Base-by-base conservation (phyloP, 1,284 basidiomycete genomes). In the Leccinum pachyderme region DNA sequence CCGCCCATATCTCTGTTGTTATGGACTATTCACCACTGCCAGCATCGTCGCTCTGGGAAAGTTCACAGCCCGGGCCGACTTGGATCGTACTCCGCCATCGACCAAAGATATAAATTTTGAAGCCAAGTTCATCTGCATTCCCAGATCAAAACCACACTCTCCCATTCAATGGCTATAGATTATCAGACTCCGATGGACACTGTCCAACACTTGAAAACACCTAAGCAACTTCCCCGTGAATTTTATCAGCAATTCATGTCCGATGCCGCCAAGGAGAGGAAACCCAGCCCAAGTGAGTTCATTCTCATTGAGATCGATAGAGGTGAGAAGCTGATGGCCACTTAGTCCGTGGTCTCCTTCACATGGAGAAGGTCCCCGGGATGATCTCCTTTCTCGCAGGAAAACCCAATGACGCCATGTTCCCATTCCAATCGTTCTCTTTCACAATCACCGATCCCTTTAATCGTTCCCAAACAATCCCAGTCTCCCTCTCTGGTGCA, bases 351-450 rank as follows among this genome's bases (percentile, higher is more conserved):
- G 72, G 74, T 31, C 80, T 98, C 31, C 82, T 88, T 63, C 91
- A 87, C 0, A 78, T 93, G 45, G 95, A 98, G 72, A 73, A 75
- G 22, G 79, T 74, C 2, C 92, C 93, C 0, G 91, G 90, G 4
- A 74, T 96, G 59, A 87, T 98, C 54, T 95, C 93, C 15, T 79
- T 97, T 56, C 82, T 94, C n/a, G 86, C 87, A 0, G 89, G 89
- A 44, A 91, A 91, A 73, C 96, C 96, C 27, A 96, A 96, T 68
- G 82, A 88, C n/a, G 75, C 79, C 4, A 91, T 92, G 15, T 98
- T 98, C 75, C 95, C 95, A 1, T 89, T 98, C 71, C 84, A 86
- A 7, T 84, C 84, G 2, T 73, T 97, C 60, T 82, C 79, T 47
- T 80, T 91, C 65, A 81, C 77, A 8, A 49, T 76, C 24, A 77